Base-by-base conservation (phyloP, 129 eudicot species). In the Ambrosia trifida region DNA sequence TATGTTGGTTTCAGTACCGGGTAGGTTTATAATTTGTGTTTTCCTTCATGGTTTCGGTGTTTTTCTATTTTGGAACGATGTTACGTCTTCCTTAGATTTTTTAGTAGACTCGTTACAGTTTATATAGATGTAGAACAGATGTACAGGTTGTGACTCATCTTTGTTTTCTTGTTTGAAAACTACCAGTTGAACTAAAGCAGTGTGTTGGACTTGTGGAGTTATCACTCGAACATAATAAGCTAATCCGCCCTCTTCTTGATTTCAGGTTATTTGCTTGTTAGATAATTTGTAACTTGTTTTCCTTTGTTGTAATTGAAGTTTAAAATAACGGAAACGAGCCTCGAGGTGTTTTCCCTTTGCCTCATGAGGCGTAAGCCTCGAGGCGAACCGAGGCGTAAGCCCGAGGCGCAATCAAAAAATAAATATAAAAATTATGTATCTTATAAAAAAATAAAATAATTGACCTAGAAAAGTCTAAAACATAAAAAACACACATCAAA, bases 151-250 rank as follows among this genome's bases (percentile, higher is more conserved):
- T 63, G 32, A 50, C 80, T 62, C 24, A 69, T 73, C 36, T 1
- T 66, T 46, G 40, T n/a, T 50, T 70, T 45, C 68, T 60, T 67
- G 68, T 57, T 52, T 59, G 71, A 54, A 35, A 60, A 50, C 40
- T 68, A 68, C 68, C 96, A 95, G 99, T 80, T 83, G 99, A 95
- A 73, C 74, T 95, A 83, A 86, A 87, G 68, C 91, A 88, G 79
- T 95, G 97, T 77, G 83, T 85, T 83, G 96, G 89, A 73, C 88
- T 95, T 30, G 91, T 95, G 81, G 99, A 95, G 63, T 82, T 95
- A 68, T 95, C 99, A 33, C 84, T 95, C 81, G 99, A 95, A 81
- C 97, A 95, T 88, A 95, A 95, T 88, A 95, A 90, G 87, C 91
- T 95, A 77, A 85, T 95, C 72, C 90, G 96, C 74, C 99, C 97